Evolutionary conservation across 169 alveolate genomes (phyloP), one percentile per base, ranked within the genome.

Genomic region (Plasmodium reichenowi): DNA sequence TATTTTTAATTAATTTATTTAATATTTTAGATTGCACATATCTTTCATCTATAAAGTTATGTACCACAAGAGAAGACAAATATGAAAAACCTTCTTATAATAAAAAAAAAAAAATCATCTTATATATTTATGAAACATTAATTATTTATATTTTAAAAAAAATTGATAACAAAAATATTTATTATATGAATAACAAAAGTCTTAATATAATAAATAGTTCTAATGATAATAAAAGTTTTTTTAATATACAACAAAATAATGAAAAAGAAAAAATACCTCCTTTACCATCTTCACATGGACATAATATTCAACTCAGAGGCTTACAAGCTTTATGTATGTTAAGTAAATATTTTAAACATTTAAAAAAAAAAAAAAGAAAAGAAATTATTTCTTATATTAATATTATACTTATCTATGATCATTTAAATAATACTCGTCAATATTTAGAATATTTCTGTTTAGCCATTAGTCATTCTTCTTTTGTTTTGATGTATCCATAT

Each of bases 301-400:
- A 92, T 72, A 92, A 88, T 54, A 54, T 72, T 13, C 80, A 88
- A n/a, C 50, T 92, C 20, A 86, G 89, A 43, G 76, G 88, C 29
- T 71, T 92, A 74, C 94, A 92, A 50, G 86, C 92, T 13, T 47
- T 92, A 43, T 92, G 94, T 24, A 75, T 90, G 38, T 38, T 92
- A 38, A 38, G 88, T 20, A 88, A 75, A 56, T 70, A 72, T 54
- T 67, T 85, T 67, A 83, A 83, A 24, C 62, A 58, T 60, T 38
- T 60, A 67, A 75, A 72, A 64, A 66, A 58, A 22, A 17, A 29
- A 1, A 50, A 54, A 52, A 72, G 80, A 10, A 73, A 56, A 59
- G 3, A 48, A 15, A 58, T 89, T 9, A 75, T 88, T 48, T 47
- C 22, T 17, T 54, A 74, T 60, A 63, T 63, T 52, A 85, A 50